phyloP scores from a whole-genome alignment of 2,329 filamentous ascomycete species.

The Pestalotiopsis sp. region DNA sequence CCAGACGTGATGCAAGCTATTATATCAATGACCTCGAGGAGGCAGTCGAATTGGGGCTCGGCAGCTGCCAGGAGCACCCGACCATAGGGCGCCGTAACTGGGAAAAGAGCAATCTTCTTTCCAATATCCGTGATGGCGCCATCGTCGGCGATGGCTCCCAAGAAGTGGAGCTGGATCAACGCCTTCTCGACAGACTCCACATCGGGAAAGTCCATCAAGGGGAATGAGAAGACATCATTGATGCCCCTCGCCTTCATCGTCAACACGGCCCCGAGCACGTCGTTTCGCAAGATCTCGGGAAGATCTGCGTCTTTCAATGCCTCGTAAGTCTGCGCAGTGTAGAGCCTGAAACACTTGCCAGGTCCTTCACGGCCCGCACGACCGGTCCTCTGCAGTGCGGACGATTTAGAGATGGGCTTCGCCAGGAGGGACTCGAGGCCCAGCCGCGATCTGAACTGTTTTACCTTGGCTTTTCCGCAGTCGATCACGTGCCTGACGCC shows the following conservation, averaged over 20 bases:
- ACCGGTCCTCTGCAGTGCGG: slow-evolving; percentile 87
- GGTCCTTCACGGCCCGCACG: slow-evolving; percentile 91
- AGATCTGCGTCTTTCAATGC: slow-evolving; percentile 72
- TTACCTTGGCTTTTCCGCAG: slow-evolving; percentile 90
- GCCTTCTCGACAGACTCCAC: slow-evolving; percentile 80
- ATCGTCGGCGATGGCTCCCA: slow-evolving; percentile 73
- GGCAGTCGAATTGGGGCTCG: slow-evolving; percentile 69
- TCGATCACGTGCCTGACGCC: slow-evolving; percentile 92
- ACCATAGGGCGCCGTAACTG: slow-evolving; percentile 78
- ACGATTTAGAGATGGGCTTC: slow-evolving; percentile 90
- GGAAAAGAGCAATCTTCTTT: slow-evolving; percentile 77
- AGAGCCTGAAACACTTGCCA: slow-evolving; percentile 87
- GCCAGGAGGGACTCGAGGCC: slow-evolving; percentile 89
- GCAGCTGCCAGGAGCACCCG: slow-evolving; percentile 82
- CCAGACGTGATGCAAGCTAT: slow-evolving; percentile 66
- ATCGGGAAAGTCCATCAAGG: slow-evolving; percentile 81
- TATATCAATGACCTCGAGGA: slow-evolving; percentile 85
- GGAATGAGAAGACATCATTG: slow-evolving; percentile 78
- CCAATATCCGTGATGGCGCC: slow-evolving; percentile 77
- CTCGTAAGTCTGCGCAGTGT: slow-evolving; percentile 78
- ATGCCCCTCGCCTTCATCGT: slow-evolving; percentile 94
- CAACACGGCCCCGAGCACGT: slow-evolving; percentile 82
- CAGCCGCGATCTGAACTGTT: slow-evolving; percentile 82
- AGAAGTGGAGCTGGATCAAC: slow-evolving; percentile 75
- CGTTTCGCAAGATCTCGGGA: slow-evolving; percentile 89